phyloP scores from a whole-genome alignment of 495 filamentous ascomycete species.

The Hypoxylon lienhwacheense region DNA sequence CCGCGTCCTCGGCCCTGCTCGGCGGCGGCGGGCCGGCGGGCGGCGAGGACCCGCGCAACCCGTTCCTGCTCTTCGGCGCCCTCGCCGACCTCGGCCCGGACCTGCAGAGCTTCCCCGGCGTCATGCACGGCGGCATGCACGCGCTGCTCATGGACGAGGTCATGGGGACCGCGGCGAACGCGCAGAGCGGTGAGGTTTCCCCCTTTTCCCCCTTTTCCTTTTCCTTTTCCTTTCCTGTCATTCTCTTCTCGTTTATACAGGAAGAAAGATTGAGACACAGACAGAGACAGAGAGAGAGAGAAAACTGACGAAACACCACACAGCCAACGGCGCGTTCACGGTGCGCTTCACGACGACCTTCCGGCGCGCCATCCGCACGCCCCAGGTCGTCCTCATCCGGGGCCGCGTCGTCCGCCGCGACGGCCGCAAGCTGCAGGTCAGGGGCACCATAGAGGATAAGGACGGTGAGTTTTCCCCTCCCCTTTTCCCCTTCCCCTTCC shows the following conservation, averaged over 20 bases:
- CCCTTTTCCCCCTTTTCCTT: neutral
- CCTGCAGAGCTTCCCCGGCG: conserved; percentile 58
- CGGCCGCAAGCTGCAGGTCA: conserved; percentile 37
- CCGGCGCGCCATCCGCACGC: conserved; percentile 37
- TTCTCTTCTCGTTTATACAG: neutral
- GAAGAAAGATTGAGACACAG: neutral
- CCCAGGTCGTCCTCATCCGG: conserved; percentile 33
- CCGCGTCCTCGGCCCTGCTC: conserved; percentile 5
- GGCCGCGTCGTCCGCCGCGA: conserved; percentile 34
- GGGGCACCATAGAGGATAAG: conserved; percentile 39
- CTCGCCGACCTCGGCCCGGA: conserved; percentile 55
- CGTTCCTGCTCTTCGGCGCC: conserved; percentile 48
- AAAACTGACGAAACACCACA: neutral
- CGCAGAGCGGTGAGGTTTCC: conserved; percentile 25
- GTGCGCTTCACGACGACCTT: conserved; percentile 37
- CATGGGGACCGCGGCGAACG: conserved; percentile 46
- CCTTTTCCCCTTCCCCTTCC: no score
- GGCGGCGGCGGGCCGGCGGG: conserved; percentile 17
- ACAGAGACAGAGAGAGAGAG: neutral
- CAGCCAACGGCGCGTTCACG: conserved; percentile 35
- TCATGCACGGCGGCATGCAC: conserved; percentile 62
- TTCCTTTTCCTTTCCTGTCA: neutral
- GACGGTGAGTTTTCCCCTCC: conserved; percentile 28
- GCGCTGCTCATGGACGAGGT: conserved; percentile 55
- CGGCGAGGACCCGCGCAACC: conserved; percentile 30